Base-by-base conservation (phyloP, 1,139 yeast genomes). In the Lodderomyces jiufengensis region DNA sequence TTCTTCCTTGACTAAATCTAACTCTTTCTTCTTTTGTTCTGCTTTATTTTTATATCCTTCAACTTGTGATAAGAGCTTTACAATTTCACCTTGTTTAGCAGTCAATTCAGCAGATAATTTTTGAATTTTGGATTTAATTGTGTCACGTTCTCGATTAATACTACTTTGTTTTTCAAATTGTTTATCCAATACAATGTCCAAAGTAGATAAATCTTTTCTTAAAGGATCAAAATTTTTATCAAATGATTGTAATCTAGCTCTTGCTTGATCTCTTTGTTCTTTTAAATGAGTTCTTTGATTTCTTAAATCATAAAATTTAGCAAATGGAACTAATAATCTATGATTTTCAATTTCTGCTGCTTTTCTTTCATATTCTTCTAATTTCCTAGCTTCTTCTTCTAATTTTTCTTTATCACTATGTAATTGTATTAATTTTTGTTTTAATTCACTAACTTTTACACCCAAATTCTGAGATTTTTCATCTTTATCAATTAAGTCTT, bases 251-350 rank as follows among this genome's bases (percentile, higher is more conserved):
- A 66, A 46, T 23, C 57, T 52, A 9, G 42, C 42, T 44, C 66
- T 65, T 9, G 75, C 68, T 10, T 51, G 50, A 25, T 75, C 73
- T 39, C 72, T 66, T 22, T 61, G 64, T 14, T 50, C 48, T 47
- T 74, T 76, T 33, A 70, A 59, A 10, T 54, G 52, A 23, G 63
- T 59, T 32, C 67, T 63, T 36, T 62, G 62, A n/a, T 51, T 57
- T 42, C 72, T 78, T 41, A 73, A 63, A 37, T 78, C 83, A 34
- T 76, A 74, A 3, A 77, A 58, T 41, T 72, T 70, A 0, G 81
- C 86, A 54, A 78, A 81, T 0, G 88, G 88, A 25, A 80, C 53
- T 26, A 81, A 57, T 43, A 67, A 65, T 36, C 63, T 59, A 50
- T 80, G 81, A 29, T 64, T 54, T 9, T 65, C 66, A 8, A 80